These are phyloP conservation scores for Stagonosporopsis chrysanthemi DNA, from an alignment of 2,329 filamentous ascomycete genomes.

Conservation along the genomic window DNA sequence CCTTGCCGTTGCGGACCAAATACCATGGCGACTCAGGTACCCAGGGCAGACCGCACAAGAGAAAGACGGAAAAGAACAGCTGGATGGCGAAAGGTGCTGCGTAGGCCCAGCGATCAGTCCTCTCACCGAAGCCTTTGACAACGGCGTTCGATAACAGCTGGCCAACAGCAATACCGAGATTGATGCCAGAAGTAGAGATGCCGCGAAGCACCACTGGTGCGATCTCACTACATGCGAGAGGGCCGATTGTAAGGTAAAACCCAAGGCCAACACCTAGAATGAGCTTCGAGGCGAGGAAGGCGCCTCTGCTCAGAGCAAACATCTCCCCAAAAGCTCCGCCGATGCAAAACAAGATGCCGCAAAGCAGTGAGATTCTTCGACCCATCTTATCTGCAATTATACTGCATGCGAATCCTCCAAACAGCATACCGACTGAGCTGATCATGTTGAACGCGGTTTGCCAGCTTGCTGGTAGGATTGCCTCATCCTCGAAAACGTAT, in stretches of 20 bases:
- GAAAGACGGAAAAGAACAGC: conserved; percentile 74
- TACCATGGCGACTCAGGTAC: conserved; percentile 75
- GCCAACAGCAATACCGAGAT: conserved; percentile 69
- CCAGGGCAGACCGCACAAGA: conserved; percentile 68
- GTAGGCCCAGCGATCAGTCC: conserved; percentile 65
- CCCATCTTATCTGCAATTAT: conserved; percentile 46
- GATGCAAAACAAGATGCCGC: conserved; percentile 20
- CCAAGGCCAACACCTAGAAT: conserved; percentile 22
- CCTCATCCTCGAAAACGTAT: conserved; percentile 42
- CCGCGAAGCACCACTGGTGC: conserved; percentile 64
- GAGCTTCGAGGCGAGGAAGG: conserved; percentile 21
- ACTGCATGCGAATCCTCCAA: conserved; percentile 57
- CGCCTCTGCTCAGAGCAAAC: conserved; percentile 56
- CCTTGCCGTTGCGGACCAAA: conserved; percentile 68
- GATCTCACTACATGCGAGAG: conserved; percentile 47
- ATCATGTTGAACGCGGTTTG: conserved; percentile 56
- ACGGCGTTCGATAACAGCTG: conserved; percentile 62
- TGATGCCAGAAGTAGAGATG: conserved; percentile 66
- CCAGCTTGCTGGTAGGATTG: conserved; percentile 49
- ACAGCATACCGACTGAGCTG: conserved; percentile 63
- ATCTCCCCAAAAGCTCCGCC: conserved; percentile 68
- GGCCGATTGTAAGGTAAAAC: conserved; percentile 24
- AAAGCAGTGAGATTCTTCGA: conserved; percentile 23
- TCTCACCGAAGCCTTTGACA: conserved; percentile 58
- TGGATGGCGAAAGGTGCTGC: conserved; percentile 71